Conservation (phyloP, 305 asterid genomes). For the Coffea humblotiana region DNA sequence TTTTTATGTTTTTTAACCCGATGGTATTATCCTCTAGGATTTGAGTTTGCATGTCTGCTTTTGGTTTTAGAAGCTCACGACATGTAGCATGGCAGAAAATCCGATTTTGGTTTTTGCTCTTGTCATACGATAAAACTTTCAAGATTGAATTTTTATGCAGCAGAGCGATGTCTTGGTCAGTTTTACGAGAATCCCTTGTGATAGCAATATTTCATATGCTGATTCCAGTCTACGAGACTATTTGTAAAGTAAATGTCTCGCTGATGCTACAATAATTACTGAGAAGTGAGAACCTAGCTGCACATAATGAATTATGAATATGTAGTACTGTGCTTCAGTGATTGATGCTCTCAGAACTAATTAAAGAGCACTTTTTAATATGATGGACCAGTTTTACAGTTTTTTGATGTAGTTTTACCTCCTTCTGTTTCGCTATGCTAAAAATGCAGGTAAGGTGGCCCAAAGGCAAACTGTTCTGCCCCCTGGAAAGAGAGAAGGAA, state of each 20-base stretch:
- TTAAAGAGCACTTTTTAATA: not conserved
- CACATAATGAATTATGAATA: not conserved
- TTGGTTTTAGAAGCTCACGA: not conserved
- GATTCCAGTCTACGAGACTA: not conserved
- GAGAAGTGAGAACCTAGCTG: constrained; percentile 2
- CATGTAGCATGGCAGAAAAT: not conserved
- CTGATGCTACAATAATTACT: not conserved
- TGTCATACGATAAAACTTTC: not conserved
- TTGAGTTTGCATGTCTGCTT: constrained; percentile 13
- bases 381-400: not conserved
- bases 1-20: not conserved
- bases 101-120: not conserved
- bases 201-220: not conserved
- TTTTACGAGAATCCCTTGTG: not conserved
- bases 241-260: not conserved
- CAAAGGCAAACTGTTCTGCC: constrained; percentile 21
- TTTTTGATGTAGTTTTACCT: constrained; percentile 12
- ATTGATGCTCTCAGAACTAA: constrained; percentile 4
- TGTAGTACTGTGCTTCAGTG: not conserved
- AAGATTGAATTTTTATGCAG: not conserved
- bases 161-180: not conserved
- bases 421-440: constrained; percentile 12
- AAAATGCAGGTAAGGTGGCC: constrained; percentile 34
- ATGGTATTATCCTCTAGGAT: not conserved
- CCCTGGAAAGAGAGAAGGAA: constrained; percentile 34